Base-by-base conservation (phyloP, 768 basidiomycete genomes). In the Panaeolus cyanescens region DNA sequence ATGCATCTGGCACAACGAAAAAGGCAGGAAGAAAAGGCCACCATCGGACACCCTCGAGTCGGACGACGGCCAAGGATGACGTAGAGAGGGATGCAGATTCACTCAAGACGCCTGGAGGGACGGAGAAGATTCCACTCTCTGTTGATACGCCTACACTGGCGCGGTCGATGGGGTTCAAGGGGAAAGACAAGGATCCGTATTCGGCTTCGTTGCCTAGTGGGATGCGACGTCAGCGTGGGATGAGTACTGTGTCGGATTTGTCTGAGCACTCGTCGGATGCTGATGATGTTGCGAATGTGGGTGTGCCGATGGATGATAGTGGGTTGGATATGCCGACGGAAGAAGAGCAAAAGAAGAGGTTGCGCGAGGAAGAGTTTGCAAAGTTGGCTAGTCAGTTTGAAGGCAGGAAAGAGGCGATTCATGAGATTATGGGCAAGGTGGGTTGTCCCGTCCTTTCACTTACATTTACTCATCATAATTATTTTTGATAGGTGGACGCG, bases 351-450 rank as follows among this genome's bases (percentile, higher is more conserved):
- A 81, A 77, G 61, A 82, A 77, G 64, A 81, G 74, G 67, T 81
- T 79, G 58, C 78, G 87, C 57, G 89, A 89, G 64, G 85, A 84
- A 56, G 87, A 91, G 67, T 92, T 93, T 70, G 80, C 83, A 6
- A 85, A 79, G 62, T 77, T 92, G 33, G 83, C 88, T 7, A 81
- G 84, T 59, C 86, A 87, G 66, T 92, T 93, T 69, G 81, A 84
- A 56, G 87, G 86, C 28, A 80, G 88, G 58, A 91, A 87, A 69
- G 82, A 85, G 61, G 84, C 85, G 32, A 89, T 92, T 19, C 82
- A 85, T 56, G 81, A 78, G 31, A 89, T 93, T 32, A 92, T 93
- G 91, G 71, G 70, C 71, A 91, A 91, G 82, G 91, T 89, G 62
- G 34, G 74, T 57, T 42, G 22, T 25, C 30, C n/a, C 36, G 15